Conservation (phyloP, 2,329 filamentous ascomycete species). For the Epicoccum nigrum region DNA sequence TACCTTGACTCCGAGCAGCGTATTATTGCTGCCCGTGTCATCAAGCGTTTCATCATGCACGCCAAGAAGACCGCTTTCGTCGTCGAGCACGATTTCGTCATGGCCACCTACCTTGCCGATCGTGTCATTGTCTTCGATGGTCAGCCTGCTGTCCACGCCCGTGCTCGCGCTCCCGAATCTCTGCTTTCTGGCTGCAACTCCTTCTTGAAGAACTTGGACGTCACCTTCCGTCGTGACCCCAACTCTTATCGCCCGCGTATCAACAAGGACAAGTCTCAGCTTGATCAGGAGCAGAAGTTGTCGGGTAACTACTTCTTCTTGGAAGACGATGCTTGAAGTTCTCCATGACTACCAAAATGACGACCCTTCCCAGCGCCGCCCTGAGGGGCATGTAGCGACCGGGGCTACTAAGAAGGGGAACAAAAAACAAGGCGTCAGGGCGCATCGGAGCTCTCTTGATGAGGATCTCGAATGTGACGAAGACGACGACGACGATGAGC, state of each 20-base stretch:
- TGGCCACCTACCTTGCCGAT: constrained; percentile 83
- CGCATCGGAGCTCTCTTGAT: constrained; percentile 49
- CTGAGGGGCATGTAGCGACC: constrained; percentile 50
- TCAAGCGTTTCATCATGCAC: constrained; percentile 99
- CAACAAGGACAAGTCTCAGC: constrained; percentile 94
- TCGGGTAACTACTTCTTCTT: constrained; percentile 97
- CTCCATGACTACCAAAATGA: constrained; percentile 59
- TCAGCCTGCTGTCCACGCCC: constrained; percentile 83
- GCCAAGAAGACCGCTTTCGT: constrained; percentile 99
- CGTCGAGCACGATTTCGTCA: constrained; percentile 99
- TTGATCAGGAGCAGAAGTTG: constrained; percentile 97
- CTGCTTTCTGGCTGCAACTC: constrained; percentile 94
- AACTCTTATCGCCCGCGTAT: constrained; percentile 96
- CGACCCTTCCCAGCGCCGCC: constrained; percentile 42
- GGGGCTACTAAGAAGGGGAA: constrained; percentile 46
- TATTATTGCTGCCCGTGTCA: constrained; percentile 95
- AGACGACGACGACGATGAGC: constrained; percentile 68
- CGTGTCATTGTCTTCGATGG: constrained; percentile 99
- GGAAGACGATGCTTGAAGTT: constrained; percentile 80
- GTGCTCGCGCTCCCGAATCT: constrained; percentile 88
- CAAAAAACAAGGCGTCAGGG: constrained; percentile 42
- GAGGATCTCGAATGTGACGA: constrained; percentile 64
- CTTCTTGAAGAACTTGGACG: constrained; percentile 95
- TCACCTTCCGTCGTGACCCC: constrained; percentile 97
- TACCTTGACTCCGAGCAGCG: constrained; percentile 99